Conservation (phyloP, 768 basidiomycete species). For the Naganishia onofrii region DNA sequence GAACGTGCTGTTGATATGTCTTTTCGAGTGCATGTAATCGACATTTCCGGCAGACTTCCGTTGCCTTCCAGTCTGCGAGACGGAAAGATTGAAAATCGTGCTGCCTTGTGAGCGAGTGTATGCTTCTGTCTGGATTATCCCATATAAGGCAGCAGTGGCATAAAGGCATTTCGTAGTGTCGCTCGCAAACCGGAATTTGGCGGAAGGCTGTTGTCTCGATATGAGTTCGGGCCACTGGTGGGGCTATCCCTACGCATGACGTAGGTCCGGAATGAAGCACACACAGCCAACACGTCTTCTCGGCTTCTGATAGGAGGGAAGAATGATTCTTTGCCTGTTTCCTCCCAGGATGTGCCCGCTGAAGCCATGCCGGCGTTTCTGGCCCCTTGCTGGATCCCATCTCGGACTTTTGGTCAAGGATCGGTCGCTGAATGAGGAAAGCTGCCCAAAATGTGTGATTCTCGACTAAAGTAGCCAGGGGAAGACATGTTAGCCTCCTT, state of each 20-base stretch:
- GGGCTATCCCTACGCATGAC: neutral
- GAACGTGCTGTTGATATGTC: neutral
- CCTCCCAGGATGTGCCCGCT: conserved; percentile 12
- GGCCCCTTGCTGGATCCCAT: conserved; percentile 14
- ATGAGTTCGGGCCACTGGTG: neutral
- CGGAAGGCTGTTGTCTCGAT: conserved; percentile 11
- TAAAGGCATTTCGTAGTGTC: conserved; percentile 10
- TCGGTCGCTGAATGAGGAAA: conserved; percentile 1
- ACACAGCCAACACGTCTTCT: conserved; percentile 17
- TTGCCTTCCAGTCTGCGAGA: neutral
- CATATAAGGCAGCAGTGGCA: conserved; percentile 4
- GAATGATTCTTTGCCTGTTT: conserved; percentile 16
- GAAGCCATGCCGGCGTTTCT: conserved; percentile 9
- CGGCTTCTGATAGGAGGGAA: conserved; percentile 15
- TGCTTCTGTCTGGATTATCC: neutral
- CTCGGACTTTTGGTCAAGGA: neutral
- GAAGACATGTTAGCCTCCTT: neutral
- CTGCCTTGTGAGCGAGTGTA: neutral
- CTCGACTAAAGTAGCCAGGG: neutral
- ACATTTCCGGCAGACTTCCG: conserved; percentile 4
- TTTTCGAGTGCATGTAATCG: conserved; percentile 1
- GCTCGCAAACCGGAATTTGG: conserved; percentile 8
- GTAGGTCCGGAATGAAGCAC: neutral
- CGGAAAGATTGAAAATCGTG: neutral
- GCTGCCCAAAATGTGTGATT: conserved; percentile 15